phyloP scores from a whole-genome alignment of 2,329 filamentous ascomycete genomes.

The Botrytis fragariae region DNA sequence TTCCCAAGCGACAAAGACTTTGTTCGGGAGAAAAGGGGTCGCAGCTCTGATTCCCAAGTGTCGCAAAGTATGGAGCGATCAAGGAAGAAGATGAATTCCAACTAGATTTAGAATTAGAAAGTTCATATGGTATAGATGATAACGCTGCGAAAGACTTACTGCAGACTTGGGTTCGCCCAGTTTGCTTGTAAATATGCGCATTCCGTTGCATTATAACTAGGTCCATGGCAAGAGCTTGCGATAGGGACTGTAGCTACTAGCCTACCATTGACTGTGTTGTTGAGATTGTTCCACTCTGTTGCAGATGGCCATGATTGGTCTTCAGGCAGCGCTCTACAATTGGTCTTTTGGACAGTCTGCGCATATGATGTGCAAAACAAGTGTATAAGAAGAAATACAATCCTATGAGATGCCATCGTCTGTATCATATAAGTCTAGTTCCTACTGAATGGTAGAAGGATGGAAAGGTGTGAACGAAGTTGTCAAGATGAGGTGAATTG shows the following conservation, averaged over 20 bases:
- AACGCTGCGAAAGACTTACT: neutral
- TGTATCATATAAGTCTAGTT: neutral
- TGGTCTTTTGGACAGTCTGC: neutral
- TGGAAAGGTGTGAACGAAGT: neutral
- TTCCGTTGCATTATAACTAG: slow-evolving; percentile 18
- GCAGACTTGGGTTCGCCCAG: slow-evolving; percentile 20
- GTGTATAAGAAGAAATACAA: neutral
- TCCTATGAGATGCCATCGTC: neutral
- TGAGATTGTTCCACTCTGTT: slow-evolving; percentile 25
- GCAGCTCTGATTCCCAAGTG: slow-evolving; percentile 35
- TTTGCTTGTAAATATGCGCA: slow-evolving; percentile 21
- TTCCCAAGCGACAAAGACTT: slow-evolving; percentile 42
- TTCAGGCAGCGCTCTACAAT: slow-evolving; percentile 21
- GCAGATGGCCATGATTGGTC: slow-evolving; percentile 25
- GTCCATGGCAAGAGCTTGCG: slow-evolving; percentile 24
- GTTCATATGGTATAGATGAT: too few relatives aligned
- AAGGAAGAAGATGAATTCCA: slow-evolving; percentile 12
- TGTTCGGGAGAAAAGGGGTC: slow-evolving; percentile 39
- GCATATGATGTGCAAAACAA: neutral
- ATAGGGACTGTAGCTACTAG: slow-evolving; percentile 25
- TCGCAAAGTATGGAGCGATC: slow-evolving; percentile 43
- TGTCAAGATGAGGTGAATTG: neutral
- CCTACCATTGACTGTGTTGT: slow-evolving; percentile 24
- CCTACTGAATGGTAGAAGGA: neutral
- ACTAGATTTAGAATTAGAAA: neutral